Conservation (phyloP, 2,329 filamentous ascomycete genomes). For the Rosellinia necatrix region DNA sequence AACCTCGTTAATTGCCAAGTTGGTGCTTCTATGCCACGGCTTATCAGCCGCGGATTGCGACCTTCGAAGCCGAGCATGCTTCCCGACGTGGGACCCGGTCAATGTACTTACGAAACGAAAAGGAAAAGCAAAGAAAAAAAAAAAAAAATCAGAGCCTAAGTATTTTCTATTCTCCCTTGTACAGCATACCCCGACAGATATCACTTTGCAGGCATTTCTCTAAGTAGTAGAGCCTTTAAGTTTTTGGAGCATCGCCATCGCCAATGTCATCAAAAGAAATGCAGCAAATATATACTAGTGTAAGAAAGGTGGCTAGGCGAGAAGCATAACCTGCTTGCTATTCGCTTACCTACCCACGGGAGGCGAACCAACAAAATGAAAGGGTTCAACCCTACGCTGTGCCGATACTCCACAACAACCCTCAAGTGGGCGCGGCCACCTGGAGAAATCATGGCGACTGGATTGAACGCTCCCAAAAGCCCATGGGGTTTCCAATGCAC, state of each 20-base stretch:
- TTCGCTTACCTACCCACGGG: background rate
- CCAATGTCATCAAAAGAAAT: no score
- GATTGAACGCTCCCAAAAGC: background rate
- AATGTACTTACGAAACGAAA: background rate
- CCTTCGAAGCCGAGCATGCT: conserved; percentile 7
- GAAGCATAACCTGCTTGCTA: background rate
- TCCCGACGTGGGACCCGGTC: conserved; percentile 17
- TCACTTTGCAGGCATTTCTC: no score
- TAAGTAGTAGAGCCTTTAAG: no score
- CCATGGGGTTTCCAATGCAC: background rate
- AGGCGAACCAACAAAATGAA: background rate
- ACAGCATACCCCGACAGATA: no score
- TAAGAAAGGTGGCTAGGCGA: no score
- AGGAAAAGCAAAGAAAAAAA: background rate
- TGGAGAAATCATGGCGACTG: background rate
- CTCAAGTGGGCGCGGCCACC: background rate
- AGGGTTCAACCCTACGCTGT: background rate
- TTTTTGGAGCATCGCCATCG: no score
- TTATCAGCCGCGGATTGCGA: conserved; percentile 14
- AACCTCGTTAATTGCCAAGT: no score
- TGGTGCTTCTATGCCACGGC: conserved; percentile 2
- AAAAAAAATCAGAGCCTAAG: no score
- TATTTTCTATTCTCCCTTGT: background rate
- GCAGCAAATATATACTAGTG: no score
- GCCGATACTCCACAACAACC: conserved; percentile 5